A percentile compares a stretch with the other conserved stretches of the same genome.
These are phyloP conservation scores for Alectoria sarmentosa DNA, from an alignment of 495 filamentous ascomycete species.

Conservation along the genomic window DNA sequence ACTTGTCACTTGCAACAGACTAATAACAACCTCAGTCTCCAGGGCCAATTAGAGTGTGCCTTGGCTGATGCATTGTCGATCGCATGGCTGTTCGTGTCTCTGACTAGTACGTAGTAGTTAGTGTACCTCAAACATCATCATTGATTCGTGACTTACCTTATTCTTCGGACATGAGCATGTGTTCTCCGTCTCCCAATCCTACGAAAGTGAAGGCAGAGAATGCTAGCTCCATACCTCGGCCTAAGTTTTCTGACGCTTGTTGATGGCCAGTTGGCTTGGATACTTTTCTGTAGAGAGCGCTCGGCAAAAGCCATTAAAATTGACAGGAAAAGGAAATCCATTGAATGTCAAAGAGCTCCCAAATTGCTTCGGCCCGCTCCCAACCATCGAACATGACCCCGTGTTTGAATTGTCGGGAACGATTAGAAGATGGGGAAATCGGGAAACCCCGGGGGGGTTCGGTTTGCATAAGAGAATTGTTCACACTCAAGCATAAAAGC, in stretches of 20 bases:
- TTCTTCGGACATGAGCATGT: no score
- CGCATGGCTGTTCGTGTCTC: not conserved
- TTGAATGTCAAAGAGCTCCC: not conserved
- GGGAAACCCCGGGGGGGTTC: not conserved
- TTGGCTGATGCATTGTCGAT: not conserved
- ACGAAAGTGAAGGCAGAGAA: no score
- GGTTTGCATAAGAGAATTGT: not conserved
- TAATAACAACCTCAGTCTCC: no score
- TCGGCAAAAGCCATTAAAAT: no score
- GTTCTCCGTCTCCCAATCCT: no score
- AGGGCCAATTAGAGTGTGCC: no score
- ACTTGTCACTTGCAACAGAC: no score
- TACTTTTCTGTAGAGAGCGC: not conserved
- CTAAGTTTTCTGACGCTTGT: no score
- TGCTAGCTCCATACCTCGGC: no score
- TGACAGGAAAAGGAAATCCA: not conserved
- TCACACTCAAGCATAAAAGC: not conserved
- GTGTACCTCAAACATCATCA: not conserved
- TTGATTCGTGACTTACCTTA: no score
- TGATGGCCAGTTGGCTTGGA: no score
- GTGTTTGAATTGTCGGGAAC: not conserved
- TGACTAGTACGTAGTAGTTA: not conserved
- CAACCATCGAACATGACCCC: not conserved
- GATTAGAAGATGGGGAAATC: not conserved
- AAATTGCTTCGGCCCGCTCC: slow-evolving; percentile 1